These are phyloP conservation scores for Neolentinus lepideus DNA, from an alignment of 1,284 basidiomycete species.

Conservation along the genomic window DNA sequence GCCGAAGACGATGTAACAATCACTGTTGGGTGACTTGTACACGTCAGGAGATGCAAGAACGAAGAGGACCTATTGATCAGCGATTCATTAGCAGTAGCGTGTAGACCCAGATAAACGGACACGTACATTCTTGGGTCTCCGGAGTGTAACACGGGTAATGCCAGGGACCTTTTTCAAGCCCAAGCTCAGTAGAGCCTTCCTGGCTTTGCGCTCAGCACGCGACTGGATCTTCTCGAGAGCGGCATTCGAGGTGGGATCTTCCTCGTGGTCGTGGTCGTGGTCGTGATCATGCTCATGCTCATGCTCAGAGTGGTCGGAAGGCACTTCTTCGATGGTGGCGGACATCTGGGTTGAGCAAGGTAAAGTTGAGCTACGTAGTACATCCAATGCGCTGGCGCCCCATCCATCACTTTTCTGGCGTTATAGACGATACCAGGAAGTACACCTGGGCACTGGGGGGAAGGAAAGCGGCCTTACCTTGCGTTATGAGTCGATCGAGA, in stretches of 20 bases:
- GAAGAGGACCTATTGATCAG: conserved; percentile 68
- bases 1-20: conserved; percentile 98
- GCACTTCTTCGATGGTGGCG: conserved; percentile 78
- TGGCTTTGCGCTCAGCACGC: conserved; percentile 85
- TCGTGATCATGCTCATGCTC: conserved; percentile 53
- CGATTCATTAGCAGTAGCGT: background rate
- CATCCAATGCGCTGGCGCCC: conserved; percentile 26
- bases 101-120: background rate
- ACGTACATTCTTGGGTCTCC: conserved; percentile 89
- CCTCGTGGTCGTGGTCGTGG: conserved; percentile 54
- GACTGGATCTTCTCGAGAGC: conserved; percentile 92
- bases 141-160: conserved; percentile 93
- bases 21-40: conserved; percentile 95
- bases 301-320: conserved; percentile 67
- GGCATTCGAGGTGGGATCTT: conserved; percentile 77
- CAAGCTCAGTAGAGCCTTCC: conserved; percentile 81
- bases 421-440: background rate
- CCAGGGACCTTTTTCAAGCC: conserved; percentile 89
- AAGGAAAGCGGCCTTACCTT: background rate
- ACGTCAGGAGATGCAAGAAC: conserved; percentile 94
- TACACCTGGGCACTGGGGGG: background rate
- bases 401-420: conserved; percentile 21
- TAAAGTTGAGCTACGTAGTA: conserved; percentile 16
- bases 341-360: conserved; percentile 55
- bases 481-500: background rate